Percentiles rank a stretch among this genome's conserved stretches.
Evolutionary conservation across 768 basidiomycete species (phyloP).

Genomic region (button mushroom (Agaricus bisporus)): DNA sequence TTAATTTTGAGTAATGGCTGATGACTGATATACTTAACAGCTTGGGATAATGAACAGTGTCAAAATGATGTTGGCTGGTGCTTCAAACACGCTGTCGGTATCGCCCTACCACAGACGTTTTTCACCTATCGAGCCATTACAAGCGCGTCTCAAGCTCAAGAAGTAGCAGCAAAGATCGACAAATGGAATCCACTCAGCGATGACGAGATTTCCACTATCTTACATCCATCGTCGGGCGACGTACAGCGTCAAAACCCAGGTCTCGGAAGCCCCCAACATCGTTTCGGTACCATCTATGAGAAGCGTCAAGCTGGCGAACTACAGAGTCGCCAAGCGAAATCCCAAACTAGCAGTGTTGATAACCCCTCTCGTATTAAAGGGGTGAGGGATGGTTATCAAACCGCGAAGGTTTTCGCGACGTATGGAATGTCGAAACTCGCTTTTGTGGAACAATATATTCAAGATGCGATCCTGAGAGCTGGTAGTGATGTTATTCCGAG

Average conservation of each 20-base stretch:
- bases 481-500: constrained; percentile 27
- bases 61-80: constrained; percentile 61
- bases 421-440: constrained; percentile 47
- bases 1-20: background rate
- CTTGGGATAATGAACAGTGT: constrained; percentile 59
- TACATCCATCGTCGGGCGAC: constrained; percentile 7
- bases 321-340: constrained; percentile 8
- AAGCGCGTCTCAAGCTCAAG: constrained; percentile 3
- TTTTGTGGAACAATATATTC: constrained; percentile 56
- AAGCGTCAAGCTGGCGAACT: constrained; percentile 11
- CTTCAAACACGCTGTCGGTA: constrained; percentile 55
- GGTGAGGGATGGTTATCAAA: constrained; percentile 53
- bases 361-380: constrained; percentile 30
- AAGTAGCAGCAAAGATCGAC: constrained; percentile 5
- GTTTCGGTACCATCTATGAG: constrained; percentile 22
- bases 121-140: constrained; percentile 36
- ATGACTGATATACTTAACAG: constrained; percentile 21
- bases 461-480: constrained; percentile 34
- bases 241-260: background rate
- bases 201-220: constrained; percentile 8
- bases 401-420: constrained; percentile 49
- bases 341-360: constrained; percentile 7
- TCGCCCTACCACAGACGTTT: constrained; percentile 50
- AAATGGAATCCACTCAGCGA: constrained; percentile 13
- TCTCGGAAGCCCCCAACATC: constrained; percentile 11